phyloP scores from a whole-genome alignment of 768 basidiomycete genomes.

The Auricularia cornea region DNA sequence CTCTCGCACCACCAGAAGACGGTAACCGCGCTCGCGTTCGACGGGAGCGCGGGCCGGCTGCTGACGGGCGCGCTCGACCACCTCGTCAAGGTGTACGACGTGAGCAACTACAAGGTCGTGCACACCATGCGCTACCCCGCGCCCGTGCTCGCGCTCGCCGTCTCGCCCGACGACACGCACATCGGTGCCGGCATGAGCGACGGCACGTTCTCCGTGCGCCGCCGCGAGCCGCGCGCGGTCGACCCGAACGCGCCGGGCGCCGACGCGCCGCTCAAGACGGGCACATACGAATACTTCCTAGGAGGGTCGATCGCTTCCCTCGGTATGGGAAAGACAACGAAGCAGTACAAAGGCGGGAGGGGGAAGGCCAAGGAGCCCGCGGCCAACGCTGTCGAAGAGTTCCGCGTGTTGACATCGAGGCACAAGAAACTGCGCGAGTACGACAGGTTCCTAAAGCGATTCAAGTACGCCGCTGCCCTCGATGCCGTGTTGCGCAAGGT shows the following conservation, averaged over 20 bases:
- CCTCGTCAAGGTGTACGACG: slow-evolving; percentile 98
- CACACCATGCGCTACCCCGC: slow-evolving; percentile 99
- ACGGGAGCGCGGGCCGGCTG: slow-evolving; percentile 64
- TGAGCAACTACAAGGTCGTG: slow-evolving; percentile 86
- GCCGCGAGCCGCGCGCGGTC: slow-evolving; percentile 63
- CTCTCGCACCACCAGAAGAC: slow-evolving; percentile 98
- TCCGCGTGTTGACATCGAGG: slow-evolving; percentile 65
- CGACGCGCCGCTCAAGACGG: slow-evolving; percentile 37
- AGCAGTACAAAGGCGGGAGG: neutral
- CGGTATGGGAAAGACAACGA: slow-evolving; percentile 40
- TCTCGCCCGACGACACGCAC: slow-evolving; percentile 97
- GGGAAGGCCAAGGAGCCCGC: slow-evolving; percentile 35
- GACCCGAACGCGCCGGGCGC: slow-evolving; percentile 19
- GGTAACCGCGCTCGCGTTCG: slow-evolving; percentile 80
- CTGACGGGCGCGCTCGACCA: slow-evolving; percentile 91
- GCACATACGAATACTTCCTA: slow-evolving; percentile 62
- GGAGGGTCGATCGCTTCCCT: slow-evolving; percentile 44
- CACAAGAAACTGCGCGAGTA: slow-evolving; percentile 73
- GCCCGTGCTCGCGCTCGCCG: slow-evolving; percentile 78
- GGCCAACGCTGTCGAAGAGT: slow-evolving; percentile 60
- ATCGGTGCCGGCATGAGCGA: slow-evolving; percentile 97
- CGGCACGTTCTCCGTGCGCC: slow-evolving; percentile 93
- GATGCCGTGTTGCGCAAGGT: slow-evolving; percentile 88
- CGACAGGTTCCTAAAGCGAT: slow-evolving; percentile 80
- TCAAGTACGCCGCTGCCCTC: slow-evolving; percentile 90